Base-by-base conservation (phyloP, 2,329 filamentous ascomycete genomes). In the Trichoderma sp. region DNA sequence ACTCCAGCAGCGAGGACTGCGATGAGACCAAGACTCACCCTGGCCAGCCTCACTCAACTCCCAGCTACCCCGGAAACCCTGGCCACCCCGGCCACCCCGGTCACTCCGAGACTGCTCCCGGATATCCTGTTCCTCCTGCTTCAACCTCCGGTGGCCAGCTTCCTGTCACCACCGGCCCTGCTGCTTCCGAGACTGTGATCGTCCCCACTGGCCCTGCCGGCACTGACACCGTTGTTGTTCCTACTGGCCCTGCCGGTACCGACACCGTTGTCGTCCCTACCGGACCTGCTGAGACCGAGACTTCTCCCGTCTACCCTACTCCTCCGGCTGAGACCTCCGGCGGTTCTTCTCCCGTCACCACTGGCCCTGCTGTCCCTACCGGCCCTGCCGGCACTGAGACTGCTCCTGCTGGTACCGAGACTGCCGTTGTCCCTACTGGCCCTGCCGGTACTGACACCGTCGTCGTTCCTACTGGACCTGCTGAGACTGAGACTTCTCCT, bases 321-420 rank as follows among this genome's bases (percentile, higher is more conserved):
- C 50, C 47, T 30, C 61, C 71, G 15, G 63, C 68, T 34, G 58
- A 53, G 50, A 63, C 57, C 23, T 63, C 72, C 17, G 65, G 50
- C 7, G 34, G 17, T 15, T 43, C 23, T 17, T 17, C 15, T 43
- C 66, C 67, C 5, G 61, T 39, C 12, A 50, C 20, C 36, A 53
- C 69, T 7, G 53, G 61, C 32, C 47, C 62, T 39, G 55, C 64
- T 32, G 17, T 23, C 61, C 17, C 61, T 62, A 61, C 39, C 20
- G 34, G 20, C 61, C 36, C 59, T 26, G 28, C 34, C 13, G 71
- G 74, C 30, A 74, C 79, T 58, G 78, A 78, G 53, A 47, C 71
- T 20, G 23, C 20, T 12, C 28, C 58, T 32, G 50, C 32, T 50
- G 93, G 93, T 53, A 43, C 15, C 39, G 39, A 43, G 39, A 47